Base-by-base conservation (phyloP, 768 basidiomycete genomes). In the Lentinula sp. region DNA sequence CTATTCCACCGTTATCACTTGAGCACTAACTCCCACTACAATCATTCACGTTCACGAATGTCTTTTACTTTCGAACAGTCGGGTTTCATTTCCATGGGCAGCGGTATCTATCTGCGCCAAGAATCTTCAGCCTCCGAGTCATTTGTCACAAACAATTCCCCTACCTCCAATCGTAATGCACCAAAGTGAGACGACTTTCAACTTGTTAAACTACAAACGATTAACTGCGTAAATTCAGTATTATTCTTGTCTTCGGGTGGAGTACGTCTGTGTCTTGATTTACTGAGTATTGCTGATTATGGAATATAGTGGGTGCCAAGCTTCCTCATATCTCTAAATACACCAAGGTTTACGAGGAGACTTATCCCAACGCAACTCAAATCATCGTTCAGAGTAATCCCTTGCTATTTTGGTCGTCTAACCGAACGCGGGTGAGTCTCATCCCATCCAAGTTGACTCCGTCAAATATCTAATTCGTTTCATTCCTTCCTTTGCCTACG, bases 281-380 rank as follows among this genome's bases (percentile, higher is more conserved):
- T 1, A 8, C 63, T 68, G 32, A n/a, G 11, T 9, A 42, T 8
- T 23, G 6, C 31, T 32, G 13, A 4, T 11, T 7, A 28, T 18
- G 16, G 10, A 18, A 11, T 5, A 34, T 60, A 78, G 80, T 81
- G 75, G 78, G 77, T n/a, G 81, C 80, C 4, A 69, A 71, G 53
- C 67, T 80, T 4, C 63, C 75, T 3, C 79, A 80, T 69, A 63
- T 83, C 8, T 67, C 71, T 57, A 83, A 82, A 59, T 83, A 83
- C 62, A 73, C 74, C 8, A 67, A 69, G 39, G 66, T 67, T 1
- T 79, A 83, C 60, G 67, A 69, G 18, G 68, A 77, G 60, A 62
- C 77, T 1, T 81, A 80, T 62, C 80, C 82, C 16, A 61, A 66
- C 21, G 75, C 79, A 0, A 74, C 76, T 1, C 74, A 79, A 62